Base-by-base conservation (phyloP, 2,329 filamentous ascomycete species). In the Talaromyces funiculosus region DNA sequence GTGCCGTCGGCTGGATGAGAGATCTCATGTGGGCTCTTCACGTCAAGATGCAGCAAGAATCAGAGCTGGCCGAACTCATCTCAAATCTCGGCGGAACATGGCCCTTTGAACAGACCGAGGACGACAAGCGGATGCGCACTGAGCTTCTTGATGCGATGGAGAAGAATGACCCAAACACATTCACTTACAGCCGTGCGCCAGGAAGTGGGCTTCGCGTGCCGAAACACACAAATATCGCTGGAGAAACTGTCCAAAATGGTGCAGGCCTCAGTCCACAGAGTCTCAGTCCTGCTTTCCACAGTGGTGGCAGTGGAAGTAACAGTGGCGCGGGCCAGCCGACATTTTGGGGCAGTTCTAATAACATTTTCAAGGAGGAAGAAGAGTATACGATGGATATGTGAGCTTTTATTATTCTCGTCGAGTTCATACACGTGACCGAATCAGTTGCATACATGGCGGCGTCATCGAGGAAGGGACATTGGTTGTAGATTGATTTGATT, bases 11-110 rank as follows among this genome's bases (percentile, higher is more conserved):
- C 76, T 99, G 94, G 94, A 97, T 91, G 63, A 86, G 93, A 64
- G 94, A 99, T 77, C 82, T 99, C 57, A 96, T 97, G 91, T 97
- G 94, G 94, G 88, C 95, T 79, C 80, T 96, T 62, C 87, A 96
- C 71, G 83, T 90, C 70, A 96, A 96, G 77, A 83, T 96, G 65
- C 88, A 94, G 71, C 89, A 93, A 72, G 90, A 96, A 74, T 89
- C 95, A 64, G 89, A 96, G 71, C 83, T 97, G 54, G 86, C 89
- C 68, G 89, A 92, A 68, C 80, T 84, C 56, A 87, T 96, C 61
- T 80, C 82, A 33, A 86, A 87, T 62, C 81, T 92, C 14, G 90
- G 90, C 45, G 88, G 88, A 8, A 82, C 82, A 14, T 89, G 90
- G 75, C 90, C 91, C 0, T 92, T 94, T 68, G 87, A 92, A 69